phyloP scores from a whole-genome alignment of 2,329 filamentous ascomycete species.

The Coniochaeta hoffmannii region DNA sequence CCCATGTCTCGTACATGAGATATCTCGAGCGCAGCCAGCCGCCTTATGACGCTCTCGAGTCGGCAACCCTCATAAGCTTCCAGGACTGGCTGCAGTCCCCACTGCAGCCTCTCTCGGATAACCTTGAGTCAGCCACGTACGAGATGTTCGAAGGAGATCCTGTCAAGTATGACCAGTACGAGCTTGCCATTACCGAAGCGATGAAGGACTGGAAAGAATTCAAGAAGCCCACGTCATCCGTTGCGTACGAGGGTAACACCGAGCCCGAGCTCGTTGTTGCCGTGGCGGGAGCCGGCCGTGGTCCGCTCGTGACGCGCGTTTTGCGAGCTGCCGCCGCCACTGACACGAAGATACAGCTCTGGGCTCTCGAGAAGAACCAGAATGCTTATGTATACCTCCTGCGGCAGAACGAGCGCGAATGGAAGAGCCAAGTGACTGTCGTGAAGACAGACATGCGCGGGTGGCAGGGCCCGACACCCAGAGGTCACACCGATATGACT shows the following conservation, averaged over 20 bases:
- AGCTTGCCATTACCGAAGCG: constrained; percentile 73
- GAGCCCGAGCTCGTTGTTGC: constrained; percentile 61
- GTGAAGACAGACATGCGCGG: constrained; percentile 96
- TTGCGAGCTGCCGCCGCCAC: constrained; percentile 71
- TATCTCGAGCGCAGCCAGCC: constrained; percentile 80
- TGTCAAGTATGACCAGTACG: constrained; percentile 96
- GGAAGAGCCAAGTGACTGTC: constrained; percentile 73
- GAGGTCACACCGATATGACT: constrained; percentile 30
- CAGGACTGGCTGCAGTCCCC: constrained; percentile 97
- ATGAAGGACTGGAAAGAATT: constrained; percentile 70
- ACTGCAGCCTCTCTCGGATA: constrained; percentile 89
- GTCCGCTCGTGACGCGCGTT: constrained; percentile 82
- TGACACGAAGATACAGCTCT: constrained; percentile 73
- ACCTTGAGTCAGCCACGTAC: constrained; percentile 94
- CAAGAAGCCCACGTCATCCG: constrained; percentile 66
- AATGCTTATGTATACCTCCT: constrained; percentile 93
- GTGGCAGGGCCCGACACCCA: constrained; percentile 73
- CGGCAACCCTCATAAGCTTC: constrained; percentile 47
- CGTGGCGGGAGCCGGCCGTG: constrained; percentile 87
- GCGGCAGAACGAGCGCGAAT: constrained; percentile 74
- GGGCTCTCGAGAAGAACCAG: constrained; percentile 96
- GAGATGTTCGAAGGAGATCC: constrained; percentile 98
- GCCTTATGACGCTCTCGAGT: constrained; percentile 44
- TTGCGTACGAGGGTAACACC: constrained; percentile 16
- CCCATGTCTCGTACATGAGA: constrained; percentile 56